These are phyloP conservation scores for Debaryomycetaceae sp. DNA, from an alignment of 1,139 yeast genomes.

Conservation along the genomic window DNA sequence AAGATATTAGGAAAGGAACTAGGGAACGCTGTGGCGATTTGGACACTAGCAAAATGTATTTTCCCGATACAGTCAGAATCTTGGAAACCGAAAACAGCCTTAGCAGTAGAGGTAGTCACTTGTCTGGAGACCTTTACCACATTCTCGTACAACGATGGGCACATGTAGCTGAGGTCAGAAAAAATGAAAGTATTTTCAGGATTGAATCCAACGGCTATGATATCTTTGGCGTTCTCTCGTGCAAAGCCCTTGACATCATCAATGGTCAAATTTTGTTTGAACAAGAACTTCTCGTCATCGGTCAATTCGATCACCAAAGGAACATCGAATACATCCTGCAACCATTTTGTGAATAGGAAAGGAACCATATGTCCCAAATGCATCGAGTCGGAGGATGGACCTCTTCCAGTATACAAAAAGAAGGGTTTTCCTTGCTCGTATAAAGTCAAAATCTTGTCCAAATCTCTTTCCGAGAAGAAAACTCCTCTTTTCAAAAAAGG, in stretches of 20 bases:
- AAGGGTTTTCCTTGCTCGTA: conserved; percentile 95
- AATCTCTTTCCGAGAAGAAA: conserved; percentile 91
- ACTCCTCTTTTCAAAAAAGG: conserved; percentile 87
- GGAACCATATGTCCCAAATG: conserved; percentile 98
- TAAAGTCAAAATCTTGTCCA: conserved; percentile 71
- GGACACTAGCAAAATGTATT: conserved; percentile 91
- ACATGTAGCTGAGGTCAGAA: conserved; percentile 89
- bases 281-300: conserved; percentile 95
- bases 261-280: conserved; percentile 85
- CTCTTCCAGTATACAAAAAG: conserved; percentile 96
- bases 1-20: conserved; percentile 93
- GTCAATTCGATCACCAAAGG: conserved; percentile 96
- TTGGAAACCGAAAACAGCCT: conserved; percentile 95
- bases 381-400: conserved; percentile 93
- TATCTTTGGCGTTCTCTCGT: conserved; percentile 82
- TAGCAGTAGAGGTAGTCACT: conserved; percentile 93
- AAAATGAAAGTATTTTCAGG: conserved; percentile 94
- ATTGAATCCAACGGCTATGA: conserved; percentile 91
- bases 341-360: conserved; percentile 93
- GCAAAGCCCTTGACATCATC: conserved; percentile 84
- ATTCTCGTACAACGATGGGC: conserved; percentile 90
- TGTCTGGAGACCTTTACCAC: conserved; percentile 93
- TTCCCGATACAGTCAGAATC: conserved; percentile 96
- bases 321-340: conserved; percentile 95
- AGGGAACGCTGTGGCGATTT: conserved; percentile 94